phyloP scores from a whole-genome alignment of 2,329 filamentous ascomycete species.

The Coniochaeta pulveracea region DNA sequence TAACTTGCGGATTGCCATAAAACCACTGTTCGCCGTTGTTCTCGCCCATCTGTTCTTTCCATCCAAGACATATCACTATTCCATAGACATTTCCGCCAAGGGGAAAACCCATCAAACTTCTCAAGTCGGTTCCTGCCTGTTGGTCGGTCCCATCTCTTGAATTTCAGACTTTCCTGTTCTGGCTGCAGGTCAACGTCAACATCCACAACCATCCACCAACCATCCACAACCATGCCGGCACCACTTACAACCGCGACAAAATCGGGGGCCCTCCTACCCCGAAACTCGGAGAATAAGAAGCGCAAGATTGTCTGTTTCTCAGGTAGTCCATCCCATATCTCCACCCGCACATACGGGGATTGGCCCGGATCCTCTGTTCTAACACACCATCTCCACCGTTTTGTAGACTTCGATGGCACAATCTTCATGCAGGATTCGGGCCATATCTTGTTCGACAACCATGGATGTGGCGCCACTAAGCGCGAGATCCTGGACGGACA shows the following conservation, averaged over 20 bases:
- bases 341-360: constrained; percentile 1
- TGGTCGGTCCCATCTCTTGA: too few relatives aligned
- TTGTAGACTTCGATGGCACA: constrained; percentile 56
- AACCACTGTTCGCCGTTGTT: too few relatives aligned
- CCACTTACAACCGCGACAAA: neutral
- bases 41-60: too few relatives aligned
- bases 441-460: constrained; percentile 55
- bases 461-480: constrained; percentile 47
- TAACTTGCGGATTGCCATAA: too few relatives aligned
- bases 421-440: constrained; percentile 64
- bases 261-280: neutral
- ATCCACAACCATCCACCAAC: too few relatives aligned
- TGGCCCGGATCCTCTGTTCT: neutral
- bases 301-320: constrained; percentile 49
- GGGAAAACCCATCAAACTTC: too few relatives aligned
- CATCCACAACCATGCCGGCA: too few relatives aligned
- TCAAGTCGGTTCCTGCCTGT: too few relatives aligned
- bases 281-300: constrained; percentile 23
- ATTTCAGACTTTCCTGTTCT: too few relatives aligned
- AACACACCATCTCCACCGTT: neutral
- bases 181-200: too few relatives aligned
- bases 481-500: constrained; percentile 49
- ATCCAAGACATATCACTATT: too few relatives aligned
- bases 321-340: constrained; percentile 21
- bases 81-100: too few relatives aligned